Evolutionary conservation across 179 eudicot genomes (phyloP).

Genomic region (Spergularia azorica): DNA sequence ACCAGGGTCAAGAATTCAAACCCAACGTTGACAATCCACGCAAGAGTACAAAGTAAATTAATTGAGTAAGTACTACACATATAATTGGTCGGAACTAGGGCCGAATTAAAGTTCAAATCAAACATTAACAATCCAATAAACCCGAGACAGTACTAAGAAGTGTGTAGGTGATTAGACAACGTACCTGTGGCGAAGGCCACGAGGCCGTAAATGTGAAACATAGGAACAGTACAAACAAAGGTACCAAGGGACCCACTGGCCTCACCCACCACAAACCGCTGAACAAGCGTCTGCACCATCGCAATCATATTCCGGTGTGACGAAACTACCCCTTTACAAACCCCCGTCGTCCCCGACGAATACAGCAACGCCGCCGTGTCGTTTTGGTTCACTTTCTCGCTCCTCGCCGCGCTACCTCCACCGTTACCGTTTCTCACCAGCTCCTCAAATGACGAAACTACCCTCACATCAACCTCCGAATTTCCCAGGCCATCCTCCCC

Average conservation of each 20-base stretch:
- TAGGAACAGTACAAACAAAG: conserved; percentile 86
- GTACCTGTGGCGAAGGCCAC: conserved; percentile 75
- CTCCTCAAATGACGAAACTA: conserved; percentile 48
- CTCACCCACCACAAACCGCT: conserved; percentile 43
- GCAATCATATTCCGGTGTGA: conserved; percentile 82
- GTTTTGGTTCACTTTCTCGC: conserved; percentile 45
- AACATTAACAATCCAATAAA: too few species aligned
- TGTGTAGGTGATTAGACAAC: background rate
- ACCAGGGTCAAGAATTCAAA: too few species aligned
- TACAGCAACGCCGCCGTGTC: conserved; percentile 83
- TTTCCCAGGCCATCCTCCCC: background rate
- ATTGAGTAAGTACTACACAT: too few species aligned
- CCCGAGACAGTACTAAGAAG: too few species aligned
- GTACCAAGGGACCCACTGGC: conserved; percentile 24
- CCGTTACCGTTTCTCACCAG: background rate
- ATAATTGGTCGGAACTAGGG: too few species aligned
- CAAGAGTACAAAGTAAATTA: too few species aligned
- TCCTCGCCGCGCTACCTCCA: conserved; percentile 33
- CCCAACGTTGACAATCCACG: too few species aligned
- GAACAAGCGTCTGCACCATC: conserved; percentile 61
- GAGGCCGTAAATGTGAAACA: conserved; percentile 96
- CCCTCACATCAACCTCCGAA: conserved; percentile 9
- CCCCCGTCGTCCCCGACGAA: conserved; percentile 93
- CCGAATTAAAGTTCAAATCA: too few species aligned
- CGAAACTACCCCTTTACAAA: conserved; percentile 85